Conservation (phyloP, 345 rosid genomes). For the Linum tenue region DNA sequence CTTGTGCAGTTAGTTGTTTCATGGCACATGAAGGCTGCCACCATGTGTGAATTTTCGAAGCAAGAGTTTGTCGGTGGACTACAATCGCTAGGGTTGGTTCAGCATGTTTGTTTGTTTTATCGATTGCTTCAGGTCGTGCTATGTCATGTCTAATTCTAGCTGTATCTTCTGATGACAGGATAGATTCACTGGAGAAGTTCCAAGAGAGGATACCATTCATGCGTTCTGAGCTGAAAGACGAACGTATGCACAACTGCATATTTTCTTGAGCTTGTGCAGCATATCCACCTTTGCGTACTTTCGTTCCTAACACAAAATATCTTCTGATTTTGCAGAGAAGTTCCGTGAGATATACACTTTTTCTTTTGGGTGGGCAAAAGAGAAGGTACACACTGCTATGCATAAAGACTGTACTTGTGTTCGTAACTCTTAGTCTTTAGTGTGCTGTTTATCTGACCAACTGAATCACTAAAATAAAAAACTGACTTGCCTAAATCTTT, state of each 20-base stretch:
- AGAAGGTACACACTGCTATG: conserved; percentile 53
- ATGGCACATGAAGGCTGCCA: conserved; percentile 99
- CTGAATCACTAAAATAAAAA: too few relatives aligned
- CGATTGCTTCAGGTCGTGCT: neutral
- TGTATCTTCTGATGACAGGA: conserved; percentile 47
- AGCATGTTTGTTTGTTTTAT: neutral
- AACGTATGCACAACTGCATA: conserved; percentile 38
- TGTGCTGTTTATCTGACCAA: neutral
- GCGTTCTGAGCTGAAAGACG: conserved; percentile 94
- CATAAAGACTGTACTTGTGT: neutral
- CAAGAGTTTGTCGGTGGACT: conserved; percentile 80
- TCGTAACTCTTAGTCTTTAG: neutral
- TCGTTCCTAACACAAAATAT: conserved; percentile 6
- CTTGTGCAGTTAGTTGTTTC: conserved; percentile 78
- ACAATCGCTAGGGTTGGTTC: conserved; percentile 69
- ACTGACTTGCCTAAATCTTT: too few relatives aligned
- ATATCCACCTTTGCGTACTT: neutral
- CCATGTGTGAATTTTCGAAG: conserved; percentile 91
- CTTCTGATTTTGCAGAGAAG: conserved; percentile 52
- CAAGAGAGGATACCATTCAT: conserved; percentile 65
- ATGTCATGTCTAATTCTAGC: conserved; percentile 18
- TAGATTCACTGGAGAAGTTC: conserved; percentile 81
- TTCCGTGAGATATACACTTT: conserved; percentile 88
- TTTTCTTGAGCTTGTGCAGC: neutral
- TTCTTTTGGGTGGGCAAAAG: conserved; percentile 98